These are phyloP conservation scores for Rosellinia necatrix DNA, from an alignment of 2,329 filamentous ascomycete genomes.

Conservation along the genomic window DNA sequence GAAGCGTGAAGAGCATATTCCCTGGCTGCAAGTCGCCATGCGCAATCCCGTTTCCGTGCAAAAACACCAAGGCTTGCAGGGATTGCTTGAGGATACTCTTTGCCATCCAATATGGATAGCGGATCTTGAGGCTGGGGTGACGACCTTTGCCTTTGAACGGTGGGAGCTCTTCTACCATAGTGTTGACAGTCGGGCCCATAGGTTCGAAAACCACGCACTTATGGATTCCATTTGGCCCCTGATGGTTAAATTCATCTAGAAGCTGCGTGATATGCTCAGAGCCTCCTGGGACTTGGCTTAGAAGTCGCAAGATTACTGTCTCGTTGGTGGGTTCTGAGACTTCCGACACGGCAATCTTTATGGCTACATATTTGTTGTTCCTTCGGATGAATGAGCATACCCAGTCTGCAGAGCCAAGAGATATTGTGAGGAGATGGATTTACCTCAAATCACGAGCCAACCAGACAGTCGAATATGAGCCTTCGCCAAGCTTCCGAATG, in stretches of 20 bases:
- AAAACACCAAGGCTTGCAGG: slow-evolving; percentile 42
- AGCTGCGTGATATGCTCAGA: slow-evolving; percentile 42
- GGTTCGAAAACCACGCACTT: slow-evolving; percentile 49
- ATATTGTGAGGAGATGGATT: slow-evolving; percentile 10
- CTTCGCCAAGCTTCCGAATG: slow-evolving; percentile 38
- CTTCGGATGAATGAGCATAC: slow-evolving; percentile 22
- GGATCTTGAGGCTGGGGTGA: slow-evolving; percentile 35
- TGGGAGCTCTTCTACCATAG: slow-evolving; percentile 42
- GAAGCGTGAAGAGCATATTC: slow-evolving; percentile 44
- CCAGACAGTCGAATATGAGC: slow-evolving; percentile 38
- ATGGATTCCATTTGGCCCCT: slow-evolving; percentile 51
- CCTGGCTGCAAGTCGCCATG: slow-evolving; percentile 48
- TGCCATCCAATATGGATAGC: slow-evolving; percentile 47
- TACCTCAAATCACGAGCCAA: slow-evolving; percentile 38
- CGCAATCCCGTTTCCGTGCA: slow-evolving; percentile 44
- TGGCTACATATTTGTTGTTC: slow-evolving; percentile 36
- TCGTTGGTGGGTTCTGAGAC: slow-evolving; percentile 25
- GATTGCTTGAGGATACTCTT: slow-evolving; percentile 48
- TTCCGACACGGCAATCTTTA: slow-evolving; percentile 30
- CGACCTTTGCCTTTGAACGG: slow-evolving; percentile 37
- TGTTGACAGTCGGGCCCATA: slow-evolving; percentile 46
- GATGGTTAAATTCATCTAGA: slow-evolving; percentile 44
- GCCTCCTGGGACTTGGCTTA: slow-evolving; percentile 26
- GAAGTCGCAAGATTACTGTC: slow-evolving; percentile 28
- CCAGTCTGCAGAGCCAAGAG: slow-evolving; percentile 3